phyloP scores from a whole-genome alignment of 345 rosid genomes.

The Dovyalis caffra region DNA sequence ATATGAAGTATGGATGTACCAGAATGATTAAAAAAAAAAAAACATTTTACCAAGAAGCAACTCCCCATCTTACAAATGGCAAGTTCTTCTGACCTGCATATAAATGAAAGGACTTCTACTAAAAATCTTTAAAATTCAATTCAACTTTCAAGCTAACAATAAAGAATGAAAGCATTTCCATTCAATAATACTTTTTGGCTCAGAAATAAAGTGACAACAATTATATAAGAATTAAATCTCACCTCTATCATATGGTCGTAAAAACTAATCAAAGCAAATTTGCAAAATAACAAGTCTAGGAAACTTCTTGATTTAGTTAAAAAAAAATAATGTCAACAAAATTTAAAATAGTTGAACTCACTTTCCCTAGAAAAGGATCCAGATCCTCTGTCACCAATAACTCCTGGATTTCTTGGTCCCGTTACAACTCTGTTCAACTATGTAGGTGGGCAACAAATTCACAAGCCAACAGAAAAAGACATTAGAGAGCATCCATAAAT shows the following conservation, averaged over 20 bases:
- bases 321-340: not conserved
- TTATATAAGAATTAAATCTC: not conserved
- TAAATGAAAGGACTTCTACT: too few relatives aligned
- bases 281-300: not conserved
- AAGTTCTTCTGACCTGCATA: too few relatives aligned
- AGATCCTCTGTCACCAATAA: conserved; percentile 92
- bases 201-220: not conserved
- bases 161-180: not conserved
- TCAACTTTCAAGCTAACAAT: not conserved
- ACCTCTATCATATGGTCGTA: not conserved
- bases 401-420: conserved; percentile 91
- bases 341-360: conserved; percentile 41
- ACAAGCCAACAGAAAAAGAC: not conserved
- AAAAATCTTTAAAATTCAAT: not conserved
- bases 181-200: not conserved
- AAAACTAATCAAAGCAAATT: not conserved
- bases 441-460: conserved; percentile 11
- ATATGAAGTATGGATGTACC: not conserved
- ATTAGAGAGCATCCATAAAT: not conserved
- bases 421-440: conserved; percentile 93
- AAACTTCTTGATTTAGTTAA: not conserved
- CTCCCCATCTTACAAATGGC: too few relatives aligned
- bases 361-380: conserved; percentile 98
- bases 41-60: not conserved
- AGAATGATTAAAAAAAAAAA: not conserved